Evolutionary conservation across 2,329 filamentous ascomycete genomes (phyloP).

Genomic region (Penicillium concentricum): DNA sequence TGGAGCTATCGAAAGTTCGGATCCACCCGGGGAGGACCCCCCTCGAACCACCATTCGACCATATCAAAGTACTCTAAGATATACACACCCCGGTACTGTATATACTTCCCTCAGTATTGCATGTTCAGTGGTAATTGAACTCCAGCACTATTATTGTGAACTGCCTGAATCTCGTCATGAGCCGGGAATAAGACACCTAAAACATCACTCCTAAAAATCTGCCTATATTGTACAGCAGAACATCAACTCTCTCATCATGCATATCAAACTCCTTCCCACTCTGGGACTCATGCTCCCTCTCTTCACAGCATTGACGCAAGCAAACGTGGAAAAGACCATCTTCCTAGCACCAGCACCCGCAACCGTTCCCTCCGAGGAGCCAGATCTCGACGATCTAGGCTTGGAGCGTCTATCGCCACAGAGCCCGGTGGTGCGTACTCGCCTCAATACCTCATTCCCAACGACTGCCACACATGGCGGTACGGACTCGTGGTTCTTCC

Average conservation of each 20-base stretch:
- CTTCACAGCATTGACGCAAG: conserved; percentile 34
- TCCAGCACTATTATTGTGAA: background rate
- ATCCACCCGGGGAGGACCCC: conserved; percentile 5
- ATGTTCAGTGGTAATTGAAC: background rate
- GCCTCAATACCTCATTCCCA: conserved; percentile 68
- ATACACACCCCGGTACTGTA: background rate
- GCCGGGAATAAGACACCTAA: background rate
- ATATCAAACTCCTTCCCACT: conserved; percentile 8
- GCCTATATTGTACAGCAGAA: background rate
- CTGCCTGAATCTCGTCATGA: background rate
- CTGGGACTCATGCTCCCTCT: conserved; percentile 20
- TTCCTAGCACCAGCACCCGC: conserved; percentile 70
- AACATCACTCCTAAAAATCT: background rate
- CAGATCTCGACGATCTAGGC: conserved; percentile 59
- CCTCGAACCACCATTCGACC: conserved; percentile 6
- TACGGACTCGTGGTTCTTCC: conserved; percentile 72
- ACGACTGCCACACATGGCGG: conserved; percentile 54
- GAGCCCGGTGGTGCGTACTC: conserved; percentile 58
- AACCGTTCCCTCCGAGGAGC: conserved; percentile 56
- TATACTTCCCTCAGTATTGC: background rate
- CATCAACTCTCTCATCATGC: conserved; percentile 5
- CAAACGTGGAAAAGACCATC: conserved; percentile 89
- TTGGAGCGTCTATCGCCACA: conserved; percentile 65
- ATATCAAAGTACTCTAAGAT: background rate
- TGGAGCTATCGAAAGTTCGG: conserved; percentile 4